Evolutionary conservation across 1,139 yeast genomes (phyloP), one percentile per base, ranked within the genome.

Genomic region (Geotrichum aggregatum): DNA sequence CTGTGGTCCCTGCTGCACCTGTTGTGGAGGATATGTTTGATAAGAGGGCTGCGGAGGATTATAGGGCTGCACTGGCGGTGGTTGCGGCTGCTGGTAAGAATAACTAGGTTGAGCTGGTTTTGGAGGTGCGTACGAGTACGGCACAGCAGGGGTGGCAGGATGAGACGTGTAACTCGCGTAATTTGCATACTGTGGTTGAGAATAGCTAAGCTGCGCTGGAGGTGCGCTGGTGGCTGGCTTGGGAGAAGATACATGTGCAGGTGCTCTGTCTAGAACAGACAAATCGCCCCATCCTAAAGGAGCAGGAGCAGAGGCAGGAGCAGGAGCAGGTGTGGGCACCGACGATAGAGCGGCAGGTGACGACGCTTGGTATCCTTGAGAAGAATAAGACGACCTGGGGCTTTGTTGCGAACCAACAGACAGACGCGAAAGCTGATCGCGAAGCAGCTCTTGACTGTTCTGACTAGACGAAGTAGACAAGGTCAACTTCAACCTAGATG

Each of bases 341-440:
- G n/a, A n/a, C n/a, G n/a, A n/a, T n/a, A n/a, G n/a, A n/a, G n/a
- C n/a, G 44, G 39, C 18, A 22, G 49, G 14, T 39, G 47, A 26
- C 24, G 50, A 28, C 16, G 50, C 41, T 16, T 44, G 16, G 14
- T 39, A 11, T 10, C 19, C 33, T 14, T 21, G 49, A 44, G 45
- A 7, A 5, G 45, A 30, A 28, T 43, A 35, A 11, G 19, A 11
- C 10, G 48, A 19, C 28, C 28, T 24, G 7, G 28, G 28, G 3
- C 30, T 18, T 24, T 33, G 40, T 19, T 24, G 30, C 13, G 31
- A 33, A 35, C 50, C 44, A 5, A 64, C 39, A 1, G 65, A 61
- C 43, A 64, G 42, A 24, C 57, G 59, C 5, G 64, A 52, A 30
- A 64, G 55, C 54, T 64, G 67, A 31, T 58, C 58, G 26, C 65